Evolutionary conservation across 2,329 filamentous ascomycete species (phyloP).

Genomic region (Phaeosphaeriaceae sp.): DNA sequence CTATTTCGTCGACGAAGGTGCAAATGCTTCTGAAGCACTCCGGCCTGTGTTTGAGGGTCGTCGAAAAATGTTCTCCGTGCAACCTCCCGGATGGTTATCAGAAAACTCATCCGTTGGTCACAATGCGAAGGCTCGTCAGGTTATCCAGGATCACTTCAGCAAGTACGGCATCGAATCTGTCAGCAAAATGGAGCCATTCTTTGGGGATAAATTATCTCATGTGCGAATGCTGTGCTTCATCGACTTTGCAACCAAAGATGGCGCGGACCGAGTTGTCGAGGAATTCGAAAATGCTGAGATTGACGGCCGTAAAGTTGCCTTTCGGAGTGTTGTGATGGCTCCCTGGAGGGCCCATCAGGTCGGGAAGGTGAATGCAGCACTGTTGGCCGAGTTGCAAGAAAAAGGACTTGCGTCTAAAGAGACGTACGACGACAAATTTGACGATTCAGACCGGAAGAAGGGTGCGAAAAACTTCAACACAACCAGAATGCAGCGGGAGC

Average conservation of each 20-base stretch:
- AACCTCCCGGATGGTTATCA: constrained; percentile 26
- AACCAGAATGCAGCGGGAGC: background rate
- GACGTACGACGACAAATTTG: constrained; percentile 19
- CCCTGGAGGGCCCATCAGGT: constrained; percentile 22
- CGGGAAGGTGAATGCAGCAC: constrained; percentile 13
- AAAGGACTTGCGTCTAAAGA: constrained; percentile 17
- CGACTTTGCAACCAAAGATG: constrained; percentile 33
- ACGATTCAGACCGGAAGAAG: constrained; percentile 3
- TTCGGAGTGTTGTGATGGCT: constrained; percentile 4
- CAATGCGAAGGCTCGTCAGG: constrained; percentile 4
- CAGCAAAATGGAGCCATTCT: constrained; percentile 12
- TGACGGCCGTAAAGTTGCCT: constrained; percentile 15
- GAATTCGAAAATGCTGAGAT: constrained; percentile 21
- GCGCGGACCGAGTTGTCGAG: constrained; percentile 22
- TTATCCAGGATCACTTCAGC: constrained; percentile 16
- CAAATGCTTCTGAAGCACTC: constrained; percentile 13
- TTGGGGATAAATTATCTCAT: constrained; percentile 7
- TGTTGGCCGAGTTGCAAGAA: constrained; percentile 22
- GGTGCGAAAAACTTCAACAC: background rate
- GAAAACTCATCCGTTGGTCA: background rate
- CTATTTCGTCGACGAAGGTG: constrained; percentile 14
- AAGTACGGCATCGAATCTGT: constrained; percentile 27
- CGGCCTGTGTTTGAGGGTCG: constrained; percentile 25
- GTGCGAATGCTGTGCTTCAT: constrained; percentile 23
- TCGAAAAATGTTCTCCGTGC: constrained; percentile 22